A percentile compares a stretch with the other conserved stretches of the same genome.
Evolutionary conservation across 2,329 filamentous ascomycete genomes (phyloP).

Genomic region (Aphanoascus verrucosus): DNA sequence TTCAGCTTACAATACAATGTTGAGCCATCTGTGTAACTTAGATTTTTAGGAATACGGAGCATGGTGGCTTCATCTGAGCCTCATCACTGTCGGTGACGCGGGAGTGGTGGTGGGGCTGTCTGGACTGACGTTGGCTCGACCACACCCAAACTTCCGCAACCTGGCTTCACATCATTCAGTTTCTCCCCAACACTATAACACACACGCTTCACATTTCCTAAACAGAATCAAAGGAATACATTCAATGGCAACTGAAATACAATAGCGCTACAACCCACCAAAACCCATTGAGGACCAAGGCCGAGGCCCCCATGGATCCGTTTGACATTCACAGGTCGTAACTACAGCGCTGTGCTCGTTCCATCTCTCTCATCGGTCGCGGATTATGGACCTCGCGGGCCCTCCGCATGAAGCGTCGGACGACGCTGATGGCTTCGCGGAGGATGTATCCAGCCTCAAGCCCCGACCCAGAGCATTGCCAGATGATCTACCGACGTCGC

Average conservation of each 20-base stretch:
- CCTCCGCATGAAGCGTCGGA: constrained; percentile 24
- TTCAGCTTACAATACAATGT: not conserved
- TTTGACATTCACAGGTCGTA: constrained; percentile 4
- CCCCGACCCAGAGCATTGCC: constrained; percentile 48
- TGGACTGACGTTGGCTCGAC: not conserved
- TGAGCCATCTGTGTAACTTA: no score
- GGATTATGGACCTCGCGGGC: constrained; percentile 27
- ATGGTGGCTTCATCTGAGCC: no score
- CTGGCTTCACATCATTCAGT: not conserved
- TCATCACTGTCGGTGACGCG: no score
- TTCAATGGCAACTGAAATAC: not conserved
- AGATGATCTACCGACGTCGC: constrained; percentile 74
- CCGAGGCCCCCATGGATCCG: constrained; percentile 4
- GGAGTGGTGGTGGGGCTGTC: no score
- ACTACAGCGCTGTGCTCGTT: not conserved
- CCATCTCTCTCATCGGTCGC: not conserved
- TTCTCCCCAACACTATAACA: not conserved
- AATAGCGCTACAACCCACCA: not conserved
- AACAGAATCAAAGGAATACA: not conserved
- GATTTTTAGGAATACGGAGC: no score
- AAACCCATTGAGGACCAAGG: not conserved
- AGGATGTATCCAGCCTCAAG: constrained; percentile 9
- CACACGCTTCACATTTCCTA: not conserved
- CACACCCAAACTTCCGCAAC: constrained; percentile 1
- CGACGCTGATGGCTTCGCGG: constrained; percentile 7